Conservation (phyloP, 257 asterid species). For the Nicotiana tabacum region DNA sequence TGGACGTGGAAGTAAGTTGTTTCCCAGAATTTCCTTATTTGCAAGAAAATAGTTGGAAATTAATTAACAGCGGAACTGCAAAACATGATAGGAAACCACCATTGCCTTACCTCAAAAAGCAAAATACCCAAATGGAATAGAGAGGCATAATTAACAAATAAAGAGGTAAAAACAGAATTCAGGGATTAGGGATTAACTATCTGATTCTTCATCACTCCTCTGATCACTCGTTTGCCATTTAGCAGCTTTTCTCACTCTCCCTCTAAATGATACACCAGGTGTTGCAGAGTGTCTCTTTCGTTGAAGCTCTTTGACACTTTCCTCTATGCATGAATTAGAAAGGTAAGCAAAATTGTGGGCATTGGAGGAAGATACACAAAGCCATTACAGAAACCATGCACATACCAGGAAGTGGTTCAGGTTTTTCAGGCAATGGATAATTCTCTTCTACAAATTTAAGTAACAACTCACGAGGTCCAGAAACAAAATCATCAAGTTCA, state of each 20-base stretch:
- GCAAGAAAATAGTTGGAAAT: background rate
- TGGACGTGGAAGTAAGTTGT: background rate
- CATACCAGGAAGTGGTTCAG: constrained; percentile 84
- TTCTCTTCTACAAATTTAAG: constrained; percentile 94
- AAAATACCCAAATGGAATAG: background rate
- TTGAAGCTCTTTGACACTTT: constrained; percentile 76
- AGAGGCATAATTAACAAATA: background rate
- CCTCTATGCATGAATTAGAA: constrained; percentile 47
- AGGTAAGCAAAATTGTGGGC: constrained; percentile 16
- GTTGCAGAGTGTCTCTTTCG: constrained; percentile 85
- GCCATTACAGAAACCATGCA: constrained; percentile 12
- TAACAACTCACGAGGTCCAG: constrained; percentile 97
- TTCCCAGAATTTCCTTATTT: background rate
- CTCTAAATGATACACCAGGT: constrained; percentile 69
- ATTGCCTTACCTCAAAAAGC: background rate
- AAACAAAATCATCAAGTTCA: constrained; percentile 95
- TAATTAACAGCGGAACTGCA: background rate
- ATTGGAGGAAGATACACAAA: constrained; percentile 19
- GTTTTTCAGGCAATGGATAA: constrained; percentile 93
- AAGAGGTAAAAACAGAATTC: background rate
- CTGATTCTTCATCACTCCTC: constrained; percentile 85
- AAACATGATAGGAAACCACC: background rate
- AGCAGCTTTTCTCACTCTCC: constrained; percentile 83
- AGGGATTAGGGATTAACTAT: constrained; percentile 39
- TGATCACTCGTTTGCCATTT: constrained; percentile 73